Conservation (phyloP, 1,139 yeast species). For the Trichomonascaceae sp. region DNA sequence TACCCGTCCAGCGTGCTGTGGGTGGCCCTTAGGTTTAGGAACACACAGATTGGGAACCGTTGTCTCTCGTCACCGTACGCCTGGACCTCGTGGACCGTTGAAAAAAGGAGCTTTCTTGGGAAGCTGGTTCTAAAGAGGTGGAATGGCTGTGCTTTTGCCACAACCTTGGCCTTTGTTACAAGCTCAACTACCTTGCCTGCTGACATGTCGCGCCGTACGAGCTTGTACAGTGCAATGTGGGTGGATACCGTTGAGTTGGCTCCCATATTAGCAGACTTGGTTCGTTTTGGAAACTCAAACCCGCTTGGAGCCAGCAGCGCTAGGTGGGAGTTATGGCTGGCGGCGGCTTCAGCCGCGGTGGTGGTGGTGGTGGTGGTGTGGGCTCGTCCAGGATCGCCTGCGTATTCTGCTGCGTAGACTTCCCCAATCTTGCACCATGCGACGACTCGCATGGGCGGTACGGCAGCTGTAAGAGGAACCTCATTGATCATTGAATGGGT, state of each 20-base stretch:
- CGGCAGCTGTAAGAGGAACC: constrained; percentile 55
- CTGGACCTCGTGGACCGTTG: constrained; percentile 65
- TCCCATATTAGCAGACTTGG: constrained; percentile 1
- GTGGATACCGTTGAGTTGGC: constrained; percentile 7
- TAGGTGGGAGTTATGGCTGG: constrained; percentile 4
- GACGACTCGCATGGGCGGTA: constrained; percentile 58
- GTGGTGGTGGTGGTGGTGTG: no score
- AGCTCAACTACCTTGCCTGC: constrained; percentile 45
- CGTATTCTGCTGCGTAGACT: constrained; percentile 20
- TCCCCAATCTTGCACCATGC: constrained; percentile 59
- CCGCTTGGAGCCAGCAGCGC: constrained; percentile 9
- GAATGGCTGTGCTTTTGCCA: constrained; percentile 72
- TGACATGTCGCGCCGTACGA: constrained; percentile 24
- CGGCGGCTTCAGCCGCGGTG: no score
- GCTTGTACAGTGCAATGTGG: constrained; percentile 18
- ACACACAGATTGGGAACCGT: constrained; percentile 44
- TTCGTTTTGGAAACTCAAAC: constrained; percentile 3
- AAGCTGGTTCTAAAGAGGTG: constrained; percentile 50
- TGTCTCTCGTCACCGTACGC: constrained; percentile 43
- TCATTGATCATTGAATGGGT: constrained; percentile 87
- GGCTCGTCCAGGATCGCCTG: not conserved
- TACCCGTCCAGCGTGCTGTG: constrained; percentile 25
- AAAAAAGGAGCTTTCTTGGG: constrained; percentile 41
- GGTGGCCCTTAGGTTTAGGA: constrained; percentile 40
- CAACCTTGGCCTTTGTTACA: constrained; percentile 62